Conservation (phyloP, 176 grass and related monocot species). For the Eragrostis nindensis region DNA sequence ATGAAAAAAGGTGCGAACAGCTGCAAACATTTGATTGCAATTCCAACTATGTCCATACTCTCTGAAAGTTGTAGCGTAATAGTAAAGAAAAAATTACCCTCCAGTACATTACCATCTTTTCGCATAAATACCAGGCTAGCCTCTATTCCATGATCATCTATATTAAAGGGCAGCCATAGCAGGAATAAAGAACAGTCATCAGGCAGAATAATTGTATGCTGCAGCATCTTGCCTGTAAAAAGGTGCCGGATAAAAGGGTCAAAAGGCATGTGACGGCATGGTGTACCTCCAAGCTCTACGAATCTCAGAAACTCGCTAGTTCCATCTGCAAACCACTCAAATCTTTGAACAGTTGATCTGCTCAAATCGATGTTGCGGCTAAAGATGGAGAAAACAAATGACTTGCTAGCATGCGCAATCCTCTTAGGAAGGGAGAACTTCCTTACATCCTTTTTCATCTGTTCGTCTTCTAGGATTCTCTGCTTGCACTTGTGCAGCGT, state of each 20-base stretch:
- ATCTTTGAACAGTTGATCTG: not conserved
- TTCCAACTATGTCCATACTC: conserved; percentile 10
- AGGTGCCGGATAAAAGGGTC: not conserved
- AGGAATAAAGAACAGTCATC: not conserved
- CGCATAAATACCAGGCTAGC: not conserved
- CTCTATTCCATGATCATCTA: not conserved
- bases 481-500: not conserved
- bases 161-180: not conserved
- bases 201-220: not conserved
- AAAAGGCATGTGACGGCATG: not conserved
- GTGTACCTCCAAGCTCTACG: not conserved
- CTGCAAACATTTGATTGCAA: not conserved
- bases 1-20: not conserved
- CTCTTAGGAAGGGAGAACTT: not conserved
- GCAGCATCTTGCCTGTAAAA: not conserved
- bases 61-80: not conserved
- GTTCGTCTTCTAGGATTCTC: not conserved
- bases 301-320: conserved; percentile 10
- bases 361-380: not conserved
- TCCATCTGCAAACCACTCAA: conserved; percentile 29
- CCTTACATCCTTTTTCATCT: not conserved
- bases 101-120: not conserved
- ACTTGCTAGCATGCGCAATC: not conserved
- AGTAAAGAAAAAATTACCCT: not conserved
- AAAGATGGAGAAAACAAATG: not conserved